phyloP scores from a whole-genome alignment of 2,329 filamentous ascomycete species.

The Dryadomyces sulphureus region DNA sequence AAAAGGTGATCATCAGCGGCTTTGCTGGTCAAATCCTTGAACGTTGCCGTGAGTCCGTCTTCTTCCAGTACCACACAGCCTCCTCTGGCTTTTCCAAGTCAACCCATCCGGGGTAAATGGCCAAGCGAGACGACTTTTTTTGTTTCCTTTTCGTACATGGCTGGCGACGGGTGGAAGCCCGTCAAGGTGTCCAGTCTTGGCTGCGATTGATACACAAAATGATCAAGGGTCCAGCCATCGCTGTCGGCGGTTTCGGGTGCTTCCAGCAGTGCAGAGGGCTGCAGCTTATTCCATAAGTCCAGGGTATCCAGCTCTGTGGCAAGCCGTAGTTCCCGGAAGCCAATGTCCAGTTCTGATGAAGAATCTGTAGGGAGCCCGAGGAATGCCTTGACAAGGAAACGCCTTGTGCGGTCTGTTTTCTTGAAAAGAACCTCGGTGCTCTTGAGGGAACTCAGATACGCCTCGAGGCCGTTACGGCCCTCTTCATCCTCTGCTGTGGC shows the following conservation, averaged over 20 bases:
- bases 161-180: background rate
- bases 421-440: no score
- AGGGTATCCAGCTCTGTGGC: background rate
- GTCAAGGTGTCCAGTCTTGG: background rate
- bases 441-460: background rate
- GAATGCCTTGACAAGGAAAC: no score
- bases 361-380: background rate
- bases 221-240: background rate
- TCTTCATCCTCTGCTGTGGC: background rate
- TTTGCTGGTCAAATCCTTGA: no score
- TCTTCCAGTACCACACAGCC: background rate
- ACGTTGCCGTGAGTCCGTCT: background rate
- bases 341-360: background rate
- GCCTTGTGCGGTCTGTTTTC: no score
- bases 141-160: background rate
- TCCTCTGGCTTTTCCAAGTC: background rate
- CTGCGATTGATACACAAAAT: background rate
- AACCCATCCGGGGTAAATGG: background rate
- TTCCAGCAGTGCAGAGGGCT: background rate
- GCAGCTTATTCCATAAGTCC: background rate
- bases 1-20: background rate
- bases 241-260: background rate
- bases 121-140: background rate
- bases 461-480: background rate
- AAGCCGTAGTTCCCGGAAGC: background rate